Conservation (phyloP, 192 early-diverging fungal genomes). For the Coemansia sp. region DNA sequence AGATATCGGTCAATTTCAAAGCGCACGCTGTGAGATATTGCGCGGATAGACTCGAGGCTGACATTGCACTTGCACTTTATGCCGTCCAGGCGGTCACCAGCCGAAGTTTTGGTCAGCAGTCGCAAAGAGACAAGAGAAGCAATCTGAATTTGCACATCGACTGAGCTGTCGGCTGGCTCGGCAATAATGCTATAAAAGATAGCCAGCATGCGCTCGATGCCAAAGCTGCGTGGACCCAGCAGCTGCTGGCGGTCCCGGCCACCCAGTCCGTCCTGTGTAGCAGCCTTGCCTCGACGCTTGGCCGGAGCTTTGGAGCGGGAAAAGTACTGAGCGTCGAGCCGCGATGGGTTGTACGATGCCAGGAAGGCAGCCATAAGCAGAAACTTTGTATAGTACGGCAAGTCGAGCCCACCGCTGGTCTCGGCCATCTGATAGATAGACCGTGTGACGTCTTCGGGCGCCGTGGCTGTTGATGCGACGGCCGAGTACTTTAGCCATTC, state of each 20-base stretch:
- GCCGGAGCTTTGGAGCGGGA: slow-evolving; percentile 52
- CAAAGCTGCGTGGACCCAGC: slow-evolving; percentile 88
- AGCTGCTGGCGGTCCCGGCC: slow-evolving; percentile 75
- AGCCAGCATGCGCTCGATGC: slow-evolving; percentile 93
- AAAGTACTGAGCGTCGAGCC: slow-evolving; percentile 86
- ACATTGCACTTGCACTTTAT: slow-evolving; percentile 89
- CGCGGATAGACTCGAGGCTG: slow-evolving; percentile 72
- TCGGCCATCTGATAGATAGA: slow-evolving; percentile 50
- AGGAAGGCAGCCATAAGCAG: slow-evolving; percentile 85
- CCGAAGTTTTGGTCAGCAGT: slow-evolving; percentile 68
- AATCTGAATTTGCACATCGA: slow-evolving; percentile 72
- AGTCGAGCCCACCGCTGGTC: slow-evolving; percentile 56
- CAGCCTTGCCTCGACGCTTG: slow-evolving; percentile 42
- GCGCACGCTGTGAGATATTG: slow-evolving; percentile 68
- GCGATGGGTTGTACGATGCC: slow-evolving; percentile 90
- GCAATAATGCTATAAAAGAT: slow-evolving; percentile 90
- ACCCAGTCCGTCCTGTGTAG: slow-evolving; percentile 48
- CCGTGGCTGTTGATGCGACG: slow-evolving; percentile 36
- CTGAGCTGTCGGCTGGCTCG: slow-evolving; percentile 65
- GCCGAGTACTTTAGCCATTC: slow-evolving; percentile 67
- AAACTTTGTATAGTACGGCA: slow-evolving; percentile 89
- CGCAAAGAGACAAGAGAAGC: slow-evolving; percentile 77
- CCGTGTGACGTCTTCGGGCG: slow-evolving; percentile 40
- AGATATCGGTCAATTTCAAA: slow-evolving; percentile 87
- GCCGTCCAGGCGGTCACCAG: slow-evolving; percentile 73